Base-by-base conservation (phyloP, 225 moss, liverwort and hornwort species). In the Anthoceros angustus region DNA sequence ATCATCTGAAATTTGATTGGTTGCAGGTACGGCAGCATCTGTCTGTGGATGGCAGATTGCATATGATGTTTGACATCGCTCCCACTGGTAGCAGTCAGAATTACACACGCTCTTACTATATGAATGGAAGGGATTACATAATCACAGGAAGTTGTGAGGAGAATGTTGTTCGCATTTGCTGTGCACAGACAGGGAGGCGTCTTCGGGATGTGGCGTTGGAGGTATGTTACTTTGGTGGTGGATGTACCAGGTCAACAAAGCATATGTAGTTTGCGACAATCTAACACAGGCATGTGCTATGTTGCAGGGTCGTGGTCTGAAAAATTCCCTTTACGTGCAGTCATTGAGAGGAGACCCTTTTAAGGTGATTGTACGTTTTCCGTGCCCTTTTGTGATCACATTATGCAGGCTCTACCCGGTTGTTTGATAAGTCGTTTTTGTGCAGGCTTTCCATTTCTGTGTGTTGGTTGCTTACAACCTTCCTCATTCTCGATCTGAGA, bases 91-190 rank as follows among this genome's bases (percentile, higher is more conserved):
- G 88, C 70, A 75, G 65, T 67, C 79, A 81, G 62, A 88, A 88
- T 49, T 88, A 88, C 64, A 88, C 88, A 26, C 86, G 88, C 42
- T 86, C 88, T 43, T 88, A 88, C 68, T 88, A 88, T 46, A 83
- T 88, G 63, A 88, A 88, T 71, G 86, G 86, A 61, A 83, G 86
- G 40, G 88, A 88, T 70, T 88, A 88, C 71, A 88, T 88, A 43
- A 88, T 88, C 40, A 88, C 83, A 71, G 88, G 88, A 64, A 88
- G 88, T 68, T 88, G 88, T 73, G 88, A 86, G 76, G 88, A 88
- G 71, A 88, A 86, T 74, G 74, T 88, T 26, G 83, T 88, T 25
- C 88, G 88, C 66, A 78, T 88, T 55, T 88, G 81, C 66, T 88
- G 88, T 82, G 86, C 88, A 42, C 88, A 88, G 71, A 86, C 88